Evolutionary conservation across 345 rosid species (phyloP), one percentile per base, ranked within the genome.

Genomic region (Dovyalis caffra): DNA sequence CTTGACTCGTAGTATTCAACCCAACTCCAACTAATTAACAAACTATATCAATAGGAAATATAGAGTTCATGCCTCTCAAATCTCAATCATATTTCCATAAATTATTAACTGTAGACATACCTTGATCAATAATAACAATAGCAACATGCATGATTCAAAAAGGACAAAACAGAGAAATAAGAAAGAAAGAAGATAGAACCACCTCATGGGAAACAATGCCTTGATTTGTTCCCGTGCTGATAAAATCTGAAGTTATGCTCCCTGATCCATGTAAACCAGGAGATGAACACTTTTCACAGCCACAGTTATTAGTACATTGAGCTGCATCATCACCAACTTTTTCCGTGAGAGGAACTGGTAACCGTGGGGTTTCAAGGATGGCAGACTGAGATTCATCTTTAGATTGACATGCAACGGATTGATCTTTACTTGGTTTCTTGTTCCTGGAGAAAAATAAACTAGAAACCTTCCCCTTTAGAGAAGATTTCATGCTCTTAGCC

Each of bases 401-500:
- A 3, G 75, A 68, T 74, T 78, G 88, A 79, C 82, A 76, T 64
- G 70, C 85, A 45, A 60, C 63, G 33, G 74, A 71, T 72, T 86
- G 87, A 72, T 86, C 97, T 85, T 87, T 85, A 78, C 58, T 87
- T 40, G 87, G 38, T 83, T 85, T 93, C 86, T 89, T 93, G 75
- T 72, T 89, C 77, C 79, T 87, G 7, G 90, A 90, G 85, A 90
- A 93, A 82, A 96, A 90, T 78, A 96, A 83, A 81, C 87, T 86
- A 29, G 99, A 89, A 72, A 93, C 92, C 77, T 85, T 92, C 81
- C 85, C 87, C 76, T 79, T 91, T 11, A 92, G 80, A 62, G 97
- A 88, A 68, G 94, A 84, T 85, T 90, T 91, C 65, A 62, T 49
- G 73, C 86, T 84, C 78, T 86, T 88, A 80, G 88, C 74, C 82